Conservation (phyloP, 345 rosid genomes). For the Triadica sebifera region DNA sequence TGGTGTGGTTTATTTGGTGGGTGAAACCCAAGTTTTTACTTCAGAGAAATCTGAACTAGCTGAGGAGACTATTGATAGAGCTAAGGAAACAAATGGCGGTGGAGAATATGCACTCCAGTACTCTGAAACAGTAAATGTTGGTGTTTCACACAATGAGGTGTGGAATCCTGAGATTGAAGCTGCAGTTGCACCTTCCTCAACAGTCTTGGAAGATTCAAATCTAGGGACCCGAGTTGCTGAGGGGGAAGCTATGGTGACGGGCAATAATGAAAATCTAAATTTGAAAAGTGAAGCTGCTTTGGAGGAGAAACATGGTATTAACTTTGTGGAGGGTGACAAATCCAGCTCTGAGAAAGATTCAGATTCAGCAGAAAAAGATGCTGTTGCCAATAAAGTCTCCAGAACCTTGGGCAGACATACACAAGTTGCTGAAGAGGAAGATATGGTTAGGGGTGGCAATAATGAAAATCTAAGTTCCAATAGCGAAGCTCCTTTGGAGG, state of each 20-base stretch:
- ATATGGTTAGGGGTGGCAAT: no score
- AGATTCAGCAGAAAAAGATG: constrained; percentile 16
- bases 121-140: constrained; percentile 11
- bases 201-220: constrained; percentile 12
- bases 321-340: constrained; percentile 5
- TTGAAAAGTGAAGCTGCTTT: constrained; percentile 12
- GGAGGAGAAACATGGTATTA: not conserved
- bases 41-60: constrained; percentile 7
- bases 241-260: constrained; percentile 6
- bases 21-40: constrained; percentile 10
- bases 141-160: constrained; percentile 6
- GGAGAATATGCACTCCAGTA: constrained; percentile 15
- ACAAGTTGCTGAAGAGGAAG: not conserved
- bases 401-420: constrained; percentile 23
- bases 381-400: constrained; percentile 13
- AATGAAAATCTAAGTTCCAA: no score
- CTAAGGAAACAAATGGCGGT: constrained; percentile 16
- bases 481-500: no score
- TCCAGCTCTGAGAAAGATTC: constrained; percentile 18
- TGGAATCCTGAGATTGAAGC: constrained; percentile 13
- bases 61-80: constrained; percentile 1
- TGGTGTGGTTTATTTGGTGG: not conserved
- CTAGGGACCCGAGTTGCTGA: constrained; percentile 11
- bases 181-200: constrained; percentile 10
- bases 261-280: constrained; percentile 11